Base-by-base conservation (phyloP, 768 basidiomycete species). In the Hypholoma fasciculare region DNA sequence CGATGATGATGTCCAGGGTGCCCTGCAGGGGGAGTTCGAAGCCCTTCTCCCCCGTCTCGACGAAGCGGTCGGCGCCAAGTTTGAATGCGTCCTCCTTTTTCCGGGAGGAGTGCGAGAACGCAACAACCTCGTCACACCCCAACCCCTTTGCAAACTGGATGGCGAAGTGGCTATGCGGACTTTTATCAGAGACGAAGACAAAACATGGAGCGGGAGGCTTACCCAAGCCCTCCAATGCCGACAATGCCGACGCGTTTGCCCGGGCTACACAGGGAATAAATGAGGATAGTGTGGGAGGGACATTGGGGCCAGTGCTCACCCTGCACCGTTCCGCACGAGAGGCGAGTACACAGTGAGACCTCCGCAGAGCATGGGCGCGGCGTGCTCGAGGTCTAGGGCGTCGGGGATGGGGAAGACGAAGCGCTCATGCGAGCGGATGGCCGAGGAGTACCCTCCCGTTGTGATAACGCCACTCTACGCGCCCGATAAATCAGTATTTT, bases 271-370 rank as follows among this genome's bases (percentile, higher is more conserved):
- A 67, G n/a, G 20, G 16, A 42, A 13, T 16, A 48, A n/a, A 54
- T 16, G 27, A 40, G 14, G n/a, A 20, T 9, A n/a, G 20, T 13
- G 7, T 19, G 38, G 16, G n/a, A 23, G n/a, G n/a, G n/a, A n/a
- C n/a, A n/a, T n/a, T n/a, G n/a, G n/a, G n/a, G n/a, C n/a, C n/a
- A n/a, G n/a, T n/a, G 8, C 62, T 40, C 56, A 72, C 71, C 75
- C 75, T 58, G 71, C 69, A 7, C 81, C 80, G 69, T 84, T 79
- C 30, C 80, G 73, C 26, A 76, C 74, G 17, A 89, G 72, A 12
- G 88, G 86, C 0, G 84, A 85, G 72, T 75, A 87, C 7, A 83
- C 81, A 7, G 86, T 87, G n/a, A 87, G 67, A 27, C 86, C 86
- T 6, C 76, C 87, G 65, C 85, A 89, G 47, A 88, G 69, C 80